These are phyloP conservation scores for Antitrichia curtipendula DNA, from an alignment of 225 moss, liverwort and hornwort species.

Conservation along the genomic window DNA sequence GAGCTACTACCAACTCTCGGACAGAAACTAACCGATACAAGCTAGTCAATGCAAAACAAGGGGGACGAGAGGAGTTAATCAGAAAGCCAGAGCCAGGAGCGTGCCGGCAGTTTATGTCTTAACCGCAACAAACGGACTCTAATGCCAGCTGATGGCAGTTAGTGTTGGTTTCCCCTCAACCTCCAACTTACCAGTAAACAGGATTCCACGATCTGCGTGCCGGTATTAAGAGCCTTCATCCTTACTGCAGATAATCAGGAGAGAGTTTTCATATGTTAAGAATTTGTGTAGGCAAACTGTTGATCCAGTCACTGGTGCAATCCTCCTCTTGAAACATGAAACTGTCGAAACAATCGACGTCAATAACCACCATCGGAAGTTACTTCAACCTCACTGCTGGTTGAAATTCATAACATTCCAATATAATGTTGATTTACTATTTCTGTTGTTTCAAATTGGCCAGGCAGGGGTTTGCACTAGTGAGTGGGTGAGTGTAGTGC, in stretches of 20 bases:
- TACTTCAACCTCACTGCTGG: not conserved
- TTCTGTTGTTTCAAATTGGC: not conserved
- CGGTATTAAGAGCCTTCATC: not conserved
- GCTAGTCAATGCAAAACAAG: not conserved
- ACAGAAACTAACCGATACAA: constrained; percentile 1
- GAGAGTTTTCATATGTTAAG: not conserved
- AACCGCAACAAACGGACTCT: constrained; percentile 19
- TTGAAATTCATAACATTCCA: not conserved
- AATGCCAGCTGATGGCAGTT: not conserved
- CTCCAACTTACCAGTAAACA: constrained; percentile 1
- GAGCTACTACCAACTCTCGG: not conserved
- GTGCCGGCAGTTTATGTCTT: constrained; percentile 3
- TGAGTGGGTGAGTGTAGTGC: not conserved
- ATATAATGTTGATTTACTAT: too few relatives aligned
- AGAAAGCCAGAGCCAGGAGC: not conserved
- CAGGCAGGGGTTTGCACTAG: not conserved
- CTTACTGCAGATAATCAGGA: not conserved
- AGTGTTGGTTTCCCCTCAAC: not conserved
- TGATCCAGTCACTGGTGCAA: not conserved
- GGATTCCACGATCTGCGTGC: not conserved
- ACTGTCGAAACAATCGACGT: not conserved
- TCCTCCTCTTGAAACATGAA: not conserved
- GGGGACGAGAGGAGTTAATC: not conserved
- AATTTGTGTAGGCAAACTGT: not conserved
- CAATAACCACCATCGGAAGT: not conserved